Conservation (phyloP, 2,329 filamentous ascomycete species). For the Beauveria varroae region DNA sequence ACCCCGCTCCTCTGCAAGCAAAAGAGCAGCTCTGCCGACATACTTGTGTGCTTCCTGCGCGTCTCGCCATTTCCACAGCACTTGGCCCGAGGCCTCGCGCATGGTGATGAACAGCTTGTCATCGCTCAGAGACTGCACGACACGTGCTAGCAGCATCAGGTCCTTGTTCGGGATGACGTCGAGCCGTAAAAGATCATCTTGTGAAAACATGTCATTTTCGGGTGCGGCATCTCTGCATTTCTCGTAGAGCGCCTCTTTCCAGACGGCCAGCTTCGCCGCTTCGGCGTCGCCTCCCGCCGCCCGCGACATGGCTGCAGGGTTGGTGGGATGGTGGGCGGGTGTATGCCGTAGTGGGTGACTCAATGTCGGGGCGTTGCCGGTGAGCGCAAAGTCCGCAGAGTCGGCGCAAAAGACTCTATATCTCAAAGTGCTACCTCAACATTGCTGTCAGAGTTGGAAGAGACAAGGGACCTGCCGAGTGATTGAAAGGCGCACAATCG, state of each 20-base stretch:
- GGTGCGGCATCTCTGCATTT: conserved; percentile 43
- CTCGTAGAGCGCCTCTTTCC: conserved; percentile 51
- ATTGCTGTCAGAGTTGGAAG: background rate
- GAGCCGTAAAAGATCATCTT: conserved; percentile 50
- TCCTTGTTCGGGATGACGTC: conserved; percentile 51
- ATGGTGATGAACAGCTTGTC: conserved; percentile 50
- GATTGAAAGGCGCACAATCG: background rate
- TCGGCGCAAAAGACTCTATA: conserved; percentile 1
- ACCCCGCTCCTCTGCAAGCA: background rate
- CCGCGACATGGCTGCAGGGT: conserved; percentile 9
- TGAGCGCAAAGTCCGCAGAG: background rate
- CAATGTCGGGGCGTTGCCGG: background rate
- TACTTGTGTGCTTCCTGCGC: conserved; percentile 56
- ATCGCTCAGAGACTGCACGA: conserved; percentile 50
- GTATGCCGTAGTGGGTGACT: conserved; percentile 1
- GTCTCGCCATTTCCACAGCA: conserved; percentile 50
- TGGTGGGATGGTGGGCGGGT: conserved; percentile 6
- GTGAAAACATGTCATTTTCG: conserved; percentile 44
- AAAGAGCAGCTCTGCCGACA: conserved; percentile 13
- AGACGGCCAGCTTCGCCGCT: conserved; percentile 38
- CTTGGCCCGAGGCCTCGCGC: conserved; percentile 32
- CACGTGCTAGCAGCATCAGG: conserved; percentile 44
- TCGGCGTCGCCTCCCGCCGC: conserved; percentile 24
- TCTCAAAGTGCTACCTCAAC: background rate
- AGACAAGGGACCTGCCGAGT: background rate